phyloP scores from a whole-genome alignment of 2,329 filamentous ascomycete genomes.

The Aspergillus hiratsukae region DNA sequence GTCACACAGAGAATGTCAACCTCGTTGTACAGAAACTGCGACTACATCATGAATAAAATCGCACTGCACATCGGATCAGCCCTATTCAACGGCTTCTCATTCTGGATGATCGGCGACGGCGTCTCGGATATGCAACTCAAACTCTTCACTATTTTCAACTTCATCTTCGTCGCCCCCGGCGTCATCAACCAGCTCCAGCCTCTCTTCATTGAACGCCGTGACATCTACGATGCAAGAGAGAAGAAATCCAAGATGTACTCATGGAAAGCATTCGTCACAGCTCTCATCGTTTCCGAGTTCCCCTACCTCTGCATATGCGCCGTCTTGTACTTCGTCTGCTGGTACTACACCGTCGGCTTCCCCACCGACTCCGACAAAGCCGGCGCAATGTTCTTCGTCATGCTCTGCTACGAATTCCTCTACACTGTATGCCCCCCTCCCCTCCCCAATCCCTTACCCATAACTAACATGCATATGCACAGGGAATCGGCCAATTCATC shows the following conservation, averaged over 20 bases:
- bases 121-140: conserved; percentile 66
- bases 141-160: conserved; percentile 65
- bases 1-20: conserved; percentile 64
- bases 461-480: background rate
- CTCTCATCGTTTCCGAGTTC: conserved; percentile 64
- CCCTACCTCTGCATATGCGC: conserved; percentile 60
- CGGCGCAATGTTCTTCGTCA: conserved; percentile 61
- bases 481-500: conserved; percentile 71
- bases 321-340: conserved; percentile 65
- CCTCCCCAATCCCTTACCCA: too few relatives aligned
- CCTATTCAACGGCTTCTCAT: conserved; percentile 52
- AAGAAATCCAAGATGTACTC: conserved; percentile 68
- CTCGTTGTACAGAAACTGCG: conserved; percentile 61
- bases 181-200: conserved; percentile 53
- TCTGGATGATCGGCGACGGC: conserved; percentile 62
- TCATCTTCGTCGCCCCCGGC: conserved; percentile 51
- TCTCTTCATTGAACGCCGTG: conserved; percentile 64
- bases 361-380: conserved; percentile 29
- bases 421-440: conserved; percentile 38
- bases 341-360: conserved; percentile 66
- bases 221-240: conserved; percentile 63
- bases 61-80: conserved; percentile 50
- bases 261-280: conserved; percentile 68
- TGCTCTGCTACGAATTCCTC: conserved; percentile 68
- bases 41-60: conserved; percentile 64